phyloP scores from a whole-genome alignment of 1,139 yeast genomes.

The Debaryomyces nepalensis region DNA sequence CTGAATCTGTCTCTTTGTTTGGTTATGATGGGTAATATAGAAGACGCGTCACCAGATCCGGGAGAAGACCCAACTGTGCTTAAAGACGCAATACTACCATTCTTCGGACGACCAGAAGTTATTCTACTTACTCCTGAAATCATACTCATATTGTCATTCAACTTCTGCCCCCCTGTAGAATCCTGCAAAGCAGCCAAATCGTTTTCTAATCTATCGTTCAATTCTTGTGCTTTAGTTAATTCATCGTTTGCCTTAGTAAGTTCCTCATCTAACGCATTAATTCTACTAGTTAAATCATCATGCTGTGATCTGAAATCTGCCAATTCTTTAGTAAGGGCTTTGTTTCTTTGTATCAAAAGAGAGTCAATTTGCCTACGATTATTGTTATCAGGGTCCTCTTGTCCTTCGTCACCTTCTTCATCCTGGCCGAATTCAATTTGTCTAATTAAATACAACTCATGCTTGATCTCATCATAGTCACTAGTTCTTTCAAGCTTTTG shows the following conservation, averaged over 20 bases:
- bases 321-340: constrained; percentile 62
- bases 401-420: constrained; percentile 28
- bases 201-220: constrained; percentile 68
- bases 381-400: constrained; percentile 18
- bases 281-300: constrained; percentile 40
- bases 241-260: constrained; percentile 40
- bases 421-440: constrained; percentile 72
- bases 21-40: constrained; percentile 84
- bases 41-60: constrained; percentile 33
- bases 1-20: constrained; percentile 95
- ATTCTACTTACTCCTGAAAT: constrained; percentile 62
- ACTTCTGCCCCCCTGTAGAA: constrained; percentile 35
- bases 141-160: constrained; percentile 71
- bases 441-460: constrained; percentile 71
- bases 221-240: constrained; percentile 37
- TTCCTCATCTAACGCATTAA: constrained; percentile 46
- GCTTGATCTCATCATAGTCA: constrained; percentile 79
- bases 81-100: constrained; percentile 44
- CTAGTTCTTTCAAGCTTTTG: constrained; percentile 48
- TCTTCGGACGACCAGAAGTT: constrained; percentile 37
- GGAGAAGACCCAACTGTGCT: constrained; percentile 25
- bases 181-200: constrained; percentile 65
- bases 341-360: constrained; percentile 61
- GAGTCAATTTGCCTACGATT: constrained; percentile 41
- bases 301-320: constrained; percentile 60